Evolutionary conservation across 306 rosid species (phyloP).

Genomic region (Vicia sativa): DNA sequence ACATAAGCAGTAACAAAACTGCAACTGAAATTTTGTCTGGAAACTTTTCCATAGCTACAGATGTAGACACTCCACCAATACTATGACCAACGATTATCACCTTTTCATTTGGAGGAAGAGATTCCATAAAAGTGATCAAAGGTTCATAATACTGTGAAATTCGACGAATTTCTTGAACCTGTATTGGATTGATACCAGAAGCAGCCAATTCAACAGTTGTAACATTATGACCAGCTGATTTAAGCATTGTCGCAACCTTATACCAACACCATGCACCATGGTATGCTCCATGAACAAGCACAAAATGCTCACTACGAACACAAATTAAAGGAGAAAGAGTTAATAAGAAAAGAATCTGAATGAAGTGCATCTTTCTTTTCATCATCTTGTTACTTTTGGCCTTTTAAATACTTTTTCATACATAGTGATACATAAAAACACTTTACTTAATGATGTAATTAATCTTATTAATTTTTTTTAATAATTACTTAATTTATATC

Average conservation of each 20-base stretch:
- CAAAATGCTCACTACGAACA: slow-evolving; percentile 41
- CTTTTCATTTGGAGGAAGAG: slow-evolving; percentile 20
- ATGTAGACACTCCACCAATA: slow-evolving; percentile 46
- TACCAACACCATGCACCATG: slow-evolving; percentile 74
- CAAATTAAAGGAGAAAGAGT: background rate
- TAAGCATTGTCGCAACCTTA: slow-evolving; percentile 45
- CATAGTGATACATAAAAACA: too few relatives aligned
- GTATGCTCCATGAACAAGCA: slow-evolving; percentile 55
- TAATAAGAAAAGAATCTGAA: slow-evolving; percentile 32
- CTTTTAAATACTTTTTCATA: too few relatives aligned
- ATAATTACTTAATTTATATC: too few relatives aligned
- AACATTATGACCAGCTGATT: slow-evolving; percentile 43
- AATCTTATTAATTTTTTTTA: too few relatives aligned
- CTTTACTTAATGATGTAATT: too few relatives aligned
- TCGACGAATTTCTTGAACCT: slow-evolving; percentile 40
- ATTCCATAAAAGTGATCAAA: slow-evolving; percentile 45
- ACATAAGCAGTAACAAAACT: slow-evolving; percentile 48
- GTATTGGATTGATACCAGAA: slow-evolving; percentile 51
- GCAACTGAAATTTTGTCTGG: slow-evolving; percentile 49
- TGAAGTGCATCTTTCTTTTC: background rate
- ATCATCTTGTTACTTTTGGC: background rate
- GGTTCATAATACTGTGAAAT: slow-evolving; percentile 48
- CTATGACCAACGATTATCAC: too few relatives aligned
- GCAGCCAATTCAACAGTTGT: slow-evolving; percentile 54
- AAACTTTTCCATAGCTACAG: slow-evolving; percentile 56